Evolutionary conservation across 179 eudicot species (phyloP), one percentile per base, ranked within the genome.

Genomic region (Dionaea muscipula): DNA sequence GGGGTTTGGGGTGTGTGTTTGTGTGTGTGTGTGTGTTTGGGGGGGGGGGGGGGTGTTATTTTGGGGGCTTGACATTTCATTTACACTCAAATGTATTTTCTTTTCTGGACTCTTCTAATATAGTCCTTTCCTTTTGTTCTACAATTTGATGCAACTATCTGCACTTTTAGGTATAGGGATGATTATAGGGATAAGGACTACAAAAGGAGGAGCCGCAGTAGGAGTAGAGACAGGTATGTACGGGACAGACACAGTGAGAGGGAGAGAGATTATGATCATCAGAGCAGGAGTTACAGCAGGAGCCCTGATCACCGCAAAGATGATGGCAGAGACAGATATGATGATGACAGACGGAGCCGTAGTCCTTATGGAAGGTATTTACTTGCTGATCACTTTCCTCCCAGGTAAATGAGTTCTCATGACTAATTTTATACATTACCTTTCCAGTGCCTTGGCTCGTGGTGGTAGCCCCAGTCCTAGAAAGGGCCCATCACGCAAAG

Each of bases 321-420:
- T 31, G 80, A 74, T 66, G 75, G 75, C 15, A 82, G 80, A 75
- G 78, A 70, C 55, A 78, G 73, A 78, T 79, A 90, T 67, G 94
- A 80, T 31, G 35, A 1, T 52, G 85, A 80, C 24, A 78, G 76
- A 73, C 82, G 77, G 56, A 79, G 85, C 60, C 72, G 84, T 26
- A 89, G 93, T 52, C 81, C 98, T 43, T 61, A 67, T 72, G 81
- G 78, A 72, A 91, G 96, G 98, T 87, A 71, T 9, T 26, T 38
- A 14, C 3, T 38, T 38, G 14, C 43, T 55, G 39, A 21, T 14
- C 25, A 31, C 13, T 1, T 14, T 47, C 35, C 35, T 39, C n/a
- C n/a, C n/a, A n/a, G n/a, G n/a, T n/a, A n/a, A n/a, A n/a, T n/a
- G n/a, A n/a, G n/a, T n/a, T n/a, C n/a, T n/a, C n/a, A n/a, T n/a